These are phyloP conservation scores for Zymoseptoria brevis DNA, from an alignment of 2,329 filamentous ascomycete species.

Conservation along the genomic window DNA sequence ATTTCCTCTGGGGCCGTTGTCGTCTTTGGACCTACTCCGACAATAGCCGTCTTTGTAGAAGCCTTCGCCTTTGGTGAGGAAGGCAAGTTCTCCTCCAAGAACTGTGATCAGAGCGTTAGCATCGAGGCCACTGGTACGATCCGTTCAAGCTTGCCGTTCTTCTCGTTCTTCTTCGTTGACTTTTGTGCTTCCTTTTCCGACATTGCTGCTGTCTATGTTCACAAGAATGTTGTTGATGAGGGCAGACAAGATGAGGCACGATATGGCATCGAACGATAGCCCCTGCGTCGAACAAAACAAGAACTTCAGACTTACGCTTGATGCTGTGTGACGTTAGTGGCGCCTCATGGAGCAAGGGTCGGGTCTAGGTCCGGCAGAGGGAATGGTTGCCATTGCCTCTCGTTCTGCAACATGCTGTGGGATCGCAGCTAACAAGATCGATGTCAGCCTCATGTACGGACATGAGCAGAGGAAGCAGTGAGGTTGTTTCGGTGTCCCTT, in stretches of 20 bases:
- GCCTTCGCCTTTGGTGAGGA: constrained; percentile 13
- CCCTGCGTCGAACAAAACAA: background rate
- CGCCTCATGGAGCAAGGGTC: background rate
- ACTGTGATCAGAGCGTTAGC: constrained; percentile 1
- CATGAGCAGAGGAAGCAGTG: too few species aligned
- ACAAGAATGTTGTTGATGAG: background rate
- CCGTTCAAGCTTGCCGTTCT: background rate
- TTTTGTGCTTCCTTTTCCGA: background rate
- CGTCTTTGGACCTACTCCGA: constrained; percentile 9
- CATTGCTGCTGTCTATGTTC: background rate
- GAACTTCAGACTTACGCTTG: background rate
- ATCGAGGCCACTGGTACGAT: background rate
- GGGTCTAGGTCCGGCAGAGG: background rate
- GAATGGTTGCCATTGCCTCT: background rate
- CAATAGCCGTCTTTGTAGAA: constrained; percentile 16
- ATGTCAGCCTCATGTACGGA: too few species aligned
- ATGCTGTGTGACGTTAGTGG: background rate
- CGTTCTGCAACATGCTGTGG: too few species aligned
- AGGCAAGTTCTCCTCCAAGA: constrained; percentile 10
- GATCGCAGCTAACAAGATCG: too few species aligned
- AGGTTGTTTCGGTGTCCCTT: too few species aligned
- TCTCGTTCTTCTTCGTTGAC: background rate
- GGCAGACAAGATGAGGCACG: background rate
- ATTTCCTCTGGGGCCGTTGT: constrained; percentile 3
- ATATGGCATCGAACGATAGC: background rate